phyloP scores from a whole-genome alignment of 306 rosid genomes.

The Hippophae gyantsensis region DNA sequence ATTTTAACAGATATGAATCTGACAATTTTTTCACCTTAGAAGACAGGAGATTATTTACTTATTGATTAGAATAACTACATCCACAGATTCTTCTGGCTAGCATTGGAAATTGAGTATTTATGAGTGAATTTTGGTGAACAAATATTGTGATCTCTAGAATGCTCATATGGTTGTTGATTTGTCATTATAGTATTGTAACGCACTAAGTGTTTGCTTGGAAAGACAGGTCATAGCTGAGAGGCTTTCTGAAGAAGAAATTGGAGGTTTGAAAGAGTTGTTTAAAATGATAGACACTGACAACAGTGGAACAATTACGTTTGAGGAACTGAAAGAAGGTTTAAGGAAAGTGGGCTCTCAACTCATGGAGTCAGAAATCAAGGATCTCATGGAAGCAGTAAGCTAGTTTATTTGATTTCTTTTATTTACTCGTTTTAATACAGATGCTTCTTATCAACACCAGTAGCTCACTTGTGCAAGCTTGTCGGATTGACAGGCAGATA shows the following conservation, averaged over 20 bases:
- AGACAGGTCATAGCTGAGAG: conserved; percentile 37
- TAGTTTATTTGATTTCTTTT: not conserved
- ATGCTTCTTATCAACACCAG: too few species aligned
- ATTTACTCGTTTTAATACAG: too few species aligned
- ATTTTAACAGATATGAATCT: not conserved
- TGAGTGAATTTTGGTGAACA: not conserved
- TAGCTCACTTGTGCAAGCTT: not conserved
- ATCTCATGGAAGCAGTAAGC: conserved; percentile 39
- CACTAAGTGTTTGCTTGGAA: not conserved
- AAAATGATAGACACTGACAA: conserved; percentile 44
- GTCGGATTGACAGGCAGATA: conserved; percentile 30
- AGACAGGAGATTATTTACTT: not conserved
- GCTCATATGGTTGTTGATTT: not conserved
- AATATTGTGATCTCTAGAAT: not conserved
- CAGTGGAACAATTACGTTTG: conserved; percentile 40
- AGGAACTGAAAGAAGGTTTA: conserved; percentile 37
- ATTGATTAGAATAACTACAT: not conserved
- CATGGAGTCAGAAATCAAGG: conserved; percentile 43
- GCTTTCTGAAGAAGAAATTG: conserved; percentile 43
- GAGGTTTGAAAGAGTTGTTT: conserved; percentile 40
- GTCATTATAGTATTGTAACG: not conserved
- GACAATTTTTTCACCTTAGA: not conserved
- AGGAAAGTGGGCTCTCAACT: conserved; percentile 39
- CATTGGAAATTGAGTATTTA: not conserved
- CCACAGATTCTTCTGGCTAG: too few species aligned